Evolutionary conservation across 345 rosid species (phyloP).

Genomic region (Hibiscus tridactylites): DNA sequence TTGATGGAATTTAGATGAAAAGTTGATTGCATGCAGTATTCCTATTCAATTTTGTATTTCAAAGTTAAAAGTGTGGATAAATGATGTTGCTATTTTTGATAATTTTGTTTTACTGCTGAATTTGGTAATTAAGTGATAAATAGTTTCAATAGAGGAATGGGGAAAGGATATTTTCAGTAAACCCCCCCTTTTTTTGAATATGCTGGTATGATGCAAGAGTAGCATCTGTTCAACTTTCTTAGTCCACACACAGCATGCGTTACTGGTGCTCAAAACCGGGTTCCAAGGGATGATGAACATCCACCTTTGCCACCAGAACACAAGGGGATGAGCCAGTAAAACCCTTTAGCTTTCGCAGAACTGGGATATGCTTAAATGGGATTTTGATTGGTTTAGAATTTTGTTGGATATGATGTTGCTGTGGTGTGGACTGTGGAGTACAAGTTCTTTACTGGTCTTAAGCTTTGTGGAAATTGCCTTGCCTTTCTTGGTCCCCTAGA

Average conservation of each 20-base stretch:
- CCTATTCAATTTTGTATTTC: background rate
- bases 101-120: background rate
- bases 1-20: background rate
- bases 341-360: background rate
- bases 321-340: background rate
- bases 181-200: background rate
- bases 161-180: background rate
- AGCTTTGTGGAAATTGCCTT: conserved; percentile 22
- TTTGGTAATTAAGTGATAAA: background rate
- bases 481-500: background rate
- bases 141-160: background rate
- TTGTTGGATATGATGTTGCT: background rate
- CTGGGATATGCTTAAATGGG: background rate
- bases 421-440: background rate
- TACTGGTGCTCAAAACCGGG: no score
- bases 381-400: conserved; percentile 1
- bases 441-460: background rate
- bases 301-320: no score
- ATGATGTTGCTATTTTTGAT: background rate
- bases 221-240: no score
- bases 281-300: no score
- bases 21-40: background rate
- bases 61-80: background rate
- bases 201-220: no score
- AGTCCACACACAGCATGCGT: no score